Percentiles rank a stretch among this genome's conserved stretches.
Evolutionary conservation across 768 basidiomycete genomes (phyloP).

Genomic region (Lactarius hengduanensis): DNA sequence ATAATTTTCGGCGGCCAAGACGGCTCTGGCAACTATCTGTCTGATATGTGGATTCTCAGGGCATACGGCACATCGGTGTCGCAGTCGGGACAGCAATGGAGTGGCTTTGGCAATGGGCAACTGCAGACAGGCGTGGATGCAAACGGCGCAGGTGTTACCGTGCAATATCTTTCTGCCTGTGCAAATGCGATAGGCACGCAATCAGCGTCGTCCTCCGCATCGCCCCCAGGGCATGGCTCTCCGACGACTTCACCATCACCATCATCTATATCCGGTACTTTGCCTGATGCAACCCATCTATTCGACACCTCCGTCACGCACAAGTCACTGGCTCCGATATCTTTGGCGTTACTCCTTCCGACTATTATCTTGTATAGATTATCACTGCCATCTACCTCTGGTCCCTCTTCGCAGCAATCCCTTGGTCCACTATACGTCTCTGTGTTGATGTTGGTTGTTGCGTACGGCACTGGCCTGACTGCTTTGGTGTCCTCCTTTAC

Average conservation of each 20-base stretch:
- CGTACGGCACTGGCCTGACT: constrained; percentile 60
- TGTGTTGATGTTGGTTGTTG: constrained; percentile 42
- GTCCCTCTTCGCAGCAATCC: constrained; percentile 30
- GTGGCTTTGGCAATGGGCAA: constrained; percentile 61
- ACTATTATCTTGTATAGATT: constrained; percentile 44
- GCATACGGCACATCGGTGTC: constrained; percentile 64
- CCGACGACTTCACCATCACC: constrained; percentile 31
- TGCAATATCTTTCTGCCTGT: constrained; percentile 60
- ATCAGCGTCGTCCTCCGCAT: background rate
- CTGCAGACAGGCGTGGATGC: constrained; percentile 65
- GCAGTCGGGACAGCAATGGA: constrained; percentile 55
- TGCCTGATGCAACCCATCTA: constrained; percentile 8
- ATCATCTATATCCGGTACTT: constrained; percentile 23
- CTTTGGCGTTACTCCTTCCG: constrained; percentile 46
- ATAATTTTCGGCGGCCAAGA: constrained; percentile 80
- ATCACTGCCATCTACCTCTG: constrained; percentile 39
- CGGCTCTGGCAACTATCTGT: constrained; percentile 59
- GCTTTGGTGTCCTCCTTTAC: constrained; percentile 66
- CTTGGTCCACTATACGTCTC: constrained; percentile 39
- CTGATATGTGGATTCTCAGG: constrained; percentile 77
- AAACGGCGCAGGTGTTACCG: constrained; percentile 62
- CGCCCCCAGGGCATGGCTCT: constrained; percentile 16
- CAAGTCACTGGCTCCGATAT: constrained; percentile 49
- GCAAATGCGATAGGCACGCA: constrained; percentile 41
- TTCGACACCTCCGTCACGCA: constrained; percentile 48